phyloP scores from a whole-genome alignment of 73 alveolate genomes.

The Paramecium octaurelia region DNA sequence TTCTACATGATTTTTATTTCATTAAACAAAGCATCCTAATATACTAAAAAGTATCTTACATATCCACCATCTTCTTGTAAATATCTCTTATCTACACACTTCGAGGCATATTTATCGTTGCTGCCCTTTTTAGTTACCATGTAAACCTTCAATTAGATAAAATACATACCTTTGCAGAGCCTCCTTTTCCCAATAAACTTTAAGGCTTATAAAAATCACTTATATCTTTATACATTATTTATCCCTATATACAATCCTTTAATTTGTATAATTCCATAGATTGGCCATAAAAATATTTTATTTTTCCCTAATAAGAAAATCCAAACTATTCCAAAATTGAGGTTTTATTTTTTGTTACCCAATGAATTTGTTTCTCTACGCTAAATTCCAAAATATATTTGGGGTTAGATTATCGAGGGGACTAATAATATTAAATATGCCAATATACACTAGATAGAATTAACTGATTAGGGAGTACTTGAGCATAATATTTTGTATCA shows the following conservation, averaged over 20 bases:
- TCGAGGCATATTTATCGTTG: background rate
- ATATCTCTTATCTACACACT: constrained; percentile 14
- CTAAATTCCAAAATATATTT: background rate
- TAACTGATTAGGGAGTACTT: background rate
- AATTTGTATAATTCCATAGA: background rate
- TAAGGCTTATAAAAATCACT: background rate
- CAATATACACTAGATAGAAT: background rate
- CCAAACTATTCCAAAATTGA: background rate
- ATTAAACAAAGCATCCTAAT: background rate
- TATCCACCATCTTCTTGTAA: constrained; percentile 26
- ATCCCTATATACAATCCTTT: background rate
- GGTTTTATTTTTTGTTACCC: background rate
- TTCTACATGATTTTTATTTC: background rate
- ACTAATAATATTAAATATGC: background rate
- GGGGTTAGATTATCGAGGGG: background rate
- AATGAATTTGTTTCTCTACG: background rate
- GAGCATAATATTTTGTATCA: background rate
- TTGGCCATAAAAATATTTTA: background rate
- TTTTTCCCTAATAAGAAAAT: background rate
- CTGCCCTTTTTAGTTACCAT: background rate
- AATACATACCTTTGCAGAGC: background rate
- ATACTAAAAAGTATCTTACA: background rate
- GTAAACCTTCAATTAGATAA: background rate
- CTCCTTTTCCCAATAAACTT: constrained; percentile 3
- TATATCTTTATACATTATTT: constrained; percentile 13